Base-by-base conservation (phyloP, 2,329 filamentous ascomycete species). In the Penicillium sp. region DNA sequence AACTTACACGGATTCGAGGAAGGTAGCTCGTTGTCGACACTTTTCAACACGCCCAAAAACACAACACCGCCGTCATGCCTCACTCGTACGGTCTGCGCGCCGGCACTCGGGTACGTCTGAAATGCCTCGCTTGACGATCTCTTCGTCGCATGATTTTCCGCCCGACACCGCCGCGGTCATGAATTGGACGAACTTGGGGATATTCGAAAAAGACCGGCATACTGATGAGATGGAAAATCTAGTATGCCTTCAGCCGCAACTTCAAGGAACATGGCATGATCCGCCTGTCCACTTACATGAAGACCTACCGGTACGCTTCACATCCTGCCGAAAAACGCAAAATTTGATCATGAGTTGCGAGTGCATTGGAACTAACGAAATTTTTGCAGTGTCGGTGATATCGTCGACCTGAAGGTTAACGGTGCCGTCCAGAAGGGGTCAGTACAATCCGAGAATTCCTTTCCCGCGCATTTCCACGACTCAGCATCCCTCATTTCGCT, bases 341-440 rank as follows among this genome's bases (percentile, higher is more conserved):
- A 48, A 33, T 34, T 27, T 43, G 47, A 29, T 44, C 6, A n/a
- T 45, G 40, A 47, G 41, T 46, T 54, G 50, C 36, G 47, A 49
- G 68, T 7, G 66, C 43, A 50, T 33, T 47, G 34, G 39, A 34
- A 56, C 49, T 82, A 69, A 84, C 69, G 52, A 60, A 50, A 51
- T 55, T 53, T 57, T 66, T 45, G 25, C 43, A 89, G 85, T 75
- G 93, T 98, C 71, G 93, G 93, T 75, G 93, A 98, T 72, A 96
- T 97, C 67, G 93, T 98, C 71, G 93, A 98, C 74, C 89, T 98
- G 75, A 94, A 95, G 79, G 88, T 87, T 72, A 97, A 98, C 81
- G 93, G 90, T 86, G 93, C 90, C 71, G 87, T 94, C 61, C 90
- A 95, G 81, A 95, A 95, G 84, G 90, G 90, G 87, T 93, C 79